Evolutionary conservation across 495 filamentous ascomycete species (phyloP).

Genomic region (Monascus purpureus): DNA sequence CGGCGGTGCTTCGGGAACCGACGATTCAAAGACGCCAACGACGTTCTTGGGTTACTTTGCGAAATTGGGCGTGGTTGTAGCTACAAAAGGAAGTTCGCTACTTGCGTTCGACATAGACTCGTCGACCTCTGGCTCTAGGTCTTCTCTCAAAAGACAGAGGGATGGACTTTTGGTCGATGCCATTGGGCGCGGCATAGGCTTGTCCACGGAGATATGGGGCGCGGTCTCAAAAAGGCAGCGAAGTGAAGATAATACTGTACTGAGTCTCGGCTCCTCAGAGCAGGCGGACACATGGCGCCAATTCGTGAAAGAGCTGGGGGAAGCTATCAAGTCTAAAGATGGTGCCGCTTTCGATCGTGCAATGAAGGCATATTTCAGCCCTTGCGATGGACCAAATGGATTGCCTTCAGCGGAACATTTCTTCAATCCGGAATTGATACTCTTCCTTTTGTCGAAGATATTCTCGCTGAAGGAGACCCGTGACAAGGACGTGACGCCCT

Average conservation of each 20-base stretch:
- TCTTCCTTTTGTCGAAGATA: conserved; percentile 41
- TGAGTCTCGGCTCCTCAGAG: conserved; percentile 21
- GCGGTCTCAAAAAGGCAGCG: conserved; percentile 20
- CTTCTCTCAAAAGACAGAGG: conserved; percentile 45
- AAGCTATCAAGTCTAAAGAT: conserved; percentile 15
- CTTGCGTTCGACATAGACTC: conserved; percentile 51
- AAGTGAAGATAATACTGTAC: conserved; percentile 13
- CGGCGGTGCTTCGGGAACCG: conserved; percentile 7
- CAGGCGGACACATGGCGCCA: conserved; percentile 24
- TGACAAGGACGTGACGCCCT: conserved; percentile 9
- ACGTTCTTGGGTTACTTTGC: conserved; percentile 46
- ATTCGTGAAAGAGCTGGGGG: conserved; percentile 15
- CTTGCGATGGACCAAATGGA: conserved; percentile 7
- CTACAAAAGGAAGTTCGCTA: conserved; percentile 39
- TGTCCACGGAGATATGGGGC: conserved; percentile 22
- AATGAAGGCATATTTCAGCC: conserved; percentile 21
- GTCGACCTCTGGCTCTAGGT: conserved; percentile 14
- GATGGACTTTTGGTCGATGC: conserved; percentile 58
- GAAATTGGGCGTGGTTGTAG: conserved; percentile 47
- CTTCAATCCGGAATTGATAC: conserved; percentile 28
- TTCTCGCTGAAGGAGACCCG: conserved; percentile 26
- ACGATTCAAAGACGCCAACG: conserved; percentile 7
- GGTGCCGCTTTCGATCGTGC: conserved; percentile 23
- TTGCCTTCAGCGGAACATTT: conserved; percentile 13
- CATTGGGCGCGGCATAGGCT: conserved; percentile 42